Evolutionary conservation across 2,329 filamentous ascomycete species (phyloP).

Genomic region (Trichophyton schoenleinii): DNA sequence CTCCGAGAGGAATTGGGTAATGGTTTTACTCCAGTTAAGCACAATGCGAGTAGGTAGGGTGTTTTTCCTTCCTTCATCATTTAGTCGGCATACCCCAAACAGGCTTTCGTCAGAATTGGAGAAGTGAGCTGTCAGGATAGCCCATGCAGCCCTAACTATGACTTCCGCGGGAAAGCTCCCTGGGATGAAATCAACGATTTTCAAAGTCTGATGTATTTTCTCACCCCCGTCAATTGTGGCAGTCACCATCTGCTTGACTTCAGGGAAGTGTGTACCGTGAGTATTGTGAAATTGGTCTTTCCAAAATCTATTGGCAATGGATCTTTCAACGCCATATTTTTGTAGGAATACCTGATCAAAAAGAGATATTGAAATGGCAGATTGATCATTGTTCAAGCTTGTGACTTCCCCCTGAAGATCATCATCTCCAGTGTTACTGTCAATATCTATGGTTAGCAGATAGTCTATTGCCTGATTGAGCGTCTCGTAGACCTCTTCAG

Average conservation of each 20-base stretch:
- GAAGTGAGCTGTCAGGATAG: conserved; percentile 6
- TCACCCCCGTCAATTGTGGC: background rate
- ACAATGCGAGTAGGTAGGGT: conserved; percentile 24
- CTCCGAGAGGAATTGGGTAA: conserved; percentile 26
- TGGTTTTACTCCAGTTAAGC: conserved; percentile 14
- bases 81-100: conserved; percentile 31
- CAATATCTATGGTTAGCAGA: background rate
- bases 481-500: background rate
- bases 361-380: background rate
- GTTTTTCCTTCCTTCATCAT: conserved; percentile 19
- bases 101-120: conserved; percentile 27
- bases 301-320: background rate
- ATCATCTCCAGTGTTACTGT: background rate
- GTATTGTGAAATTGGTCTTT: background rate
- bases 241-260: background rate
- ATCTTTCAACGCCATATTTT: background rate
- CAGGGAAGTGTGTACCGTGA: background rate
- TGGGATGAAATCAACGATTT: background rate
- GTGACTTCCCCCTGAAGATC: background rate
- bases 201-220: background rate
- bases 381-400: background rate
- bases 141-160: conserved; percentile 8
- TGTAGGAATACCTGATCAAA: background rate
- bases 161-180: background rate
- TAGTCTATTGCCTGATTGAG: background rate